Conservation (phyloP, 345 rosid genomes). For the Rhizophora apiculata region DNA sequence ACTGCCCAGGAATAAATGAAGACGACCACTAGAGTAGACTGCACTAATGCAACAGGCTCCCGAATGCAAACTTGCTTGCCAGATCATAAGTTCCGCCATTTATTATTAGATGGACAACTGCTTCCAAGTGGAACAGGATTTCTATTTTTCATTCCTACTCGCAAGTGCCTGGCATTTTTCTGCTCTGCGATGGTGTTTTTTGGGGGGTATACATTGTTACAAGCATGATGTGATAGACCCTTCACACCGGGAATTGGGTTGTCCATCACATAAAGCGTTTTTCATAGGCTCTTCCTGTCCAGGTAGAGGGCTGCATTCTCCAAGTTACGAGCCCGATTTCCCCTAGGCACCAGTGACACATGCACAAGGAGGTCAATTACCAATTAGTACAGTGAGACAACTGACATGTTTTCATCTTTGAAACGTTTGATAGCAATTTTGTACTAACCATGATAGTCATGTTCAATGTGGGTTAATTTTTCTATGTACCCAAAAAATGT, state of each 20-base stretch:
- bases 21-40: slow-evolving; percentile 59
- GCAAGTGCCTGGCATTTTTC: background rate
- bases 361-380: background rate
- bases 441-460: too few species aligned
- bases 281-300: background rate
- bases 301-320: background rate
- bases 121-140: background rate
- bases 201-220: background rate
- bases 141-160: background rate
- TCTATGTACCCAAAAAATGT: too few species aligned
- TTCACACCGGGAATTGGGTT: background rate
- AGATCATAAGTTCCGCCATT: background rate
- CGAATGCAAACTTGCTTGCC: background rate
- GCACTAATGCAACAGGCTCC: background rate
- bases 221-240: background rate
- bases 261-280: background rate
- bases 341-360: background rate
- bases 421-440: too few species aligned
- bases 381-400: background rate
- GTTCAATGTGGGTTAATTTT: too few species aligned
- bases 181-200: background rate
- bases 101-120: background rate
- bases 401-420: too few species aligned
- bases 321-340: too few species aligned
- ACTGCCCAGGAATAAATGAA: slow-evolving; percentile 81